Evolutionary conservation across 208 protist genomes (phyloP), one percentile per base, ranked within the genome.

Genomic region (Wallacemonas rigidus): DNA sequence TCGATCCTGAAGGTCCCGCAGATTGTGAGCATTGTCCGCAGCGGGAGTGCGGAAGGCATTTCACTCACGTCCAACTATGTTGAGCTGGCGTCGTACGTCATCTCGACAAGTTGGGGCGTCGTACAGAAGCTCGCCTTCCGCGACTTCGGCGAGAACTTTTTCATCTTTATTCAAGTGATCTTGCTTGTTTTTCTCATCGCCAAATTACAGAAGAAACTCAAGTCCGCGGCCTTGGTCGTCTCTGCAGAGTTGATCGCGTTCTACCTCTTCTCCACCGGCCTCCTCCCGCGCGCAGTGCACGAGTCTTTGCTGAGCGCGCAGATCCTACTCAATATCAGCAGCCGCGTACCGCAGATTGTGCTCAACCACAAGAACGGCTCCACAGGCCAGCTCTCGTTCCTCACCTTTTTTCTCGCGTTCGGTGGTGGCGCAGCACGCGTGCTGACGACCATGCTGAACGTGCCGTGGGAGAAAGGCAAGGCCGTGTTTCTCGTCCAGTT

Each of bases 1-100:
- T 79, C 88, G 3, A 84, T 92, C 51, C 75, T 97, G 53, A 97
- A 97, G 74, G 71, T 95, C 43, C 92, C 92, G 14, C 92, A 97
- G 80, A 95, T 97, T 69, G 36, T 93, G 17, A 94, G 85, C 64
- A 79, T 97, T 47, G 35, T 76, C 53, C 74, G 79, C 43, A 67
- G 77, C 50, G 71, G 77, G 38, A 86, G 77, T 47, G 89, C 88
- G 1, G 83, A 85, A 38, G 92, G 92, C 51, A 85, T 97, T 70
- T 94, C 88, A 5, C 61, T 93, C 26, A 39, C 74, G 17, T 74
- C 90, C 2, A 79, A 89, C 63, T 74, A 80, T 35, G 56, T 97
- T 26, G 90, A 97, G 67, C 56, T 94, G n/a, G 67, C 87, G 35
- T 83, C 85, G 5, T 97, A 88, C 73, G 79, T 92, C 48, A 91